These are phyloP conservation scores for Pleurotus giganteus DNA, from an alignment of 768 basidiomycete genomes.

Conservation along the genomic window DNA sequence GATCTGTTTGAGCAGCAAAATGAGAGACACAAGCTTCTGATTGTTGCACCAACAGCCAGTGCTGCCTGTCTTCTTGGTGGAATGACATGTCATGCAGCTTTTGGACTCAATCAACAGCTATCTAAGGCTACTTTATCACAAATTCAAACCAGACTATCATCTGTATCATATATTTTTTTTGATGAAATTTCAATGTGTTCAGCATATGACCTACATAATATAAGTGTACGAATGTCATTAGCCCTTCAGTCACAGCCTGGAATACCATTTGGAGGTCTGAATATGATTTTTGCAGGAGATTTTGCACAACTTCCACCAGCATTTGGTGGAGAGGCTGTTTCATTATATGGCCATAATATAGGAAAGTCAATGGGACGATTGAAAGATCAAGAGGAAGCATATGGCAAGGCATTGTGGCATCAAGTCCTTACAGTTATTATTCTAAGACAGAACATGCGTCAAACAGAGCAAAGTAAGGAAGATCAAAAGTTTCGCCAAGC, in stretches of 20 bases:
- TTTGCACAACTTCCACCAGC: conserved; percentile 39
- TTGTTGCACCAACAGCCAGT: conserved; percentile 25
- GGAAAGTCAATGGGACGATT: neutral
- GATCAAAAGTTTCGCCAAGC: conserved; percentile 26
- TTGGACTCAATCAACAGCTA: conserved; percentile 1
- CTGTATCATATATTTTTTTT: conserved; percentile 34
- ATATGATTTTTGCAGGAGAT: conserved; percentile 33
- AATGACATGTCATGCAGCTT: conserved; percentile 23
- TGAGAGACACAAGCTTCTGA: conserved; percentile 24
- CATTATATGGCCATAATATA: conserved; percentile 20
- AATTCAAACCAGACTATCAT: conserved; percentile 12
- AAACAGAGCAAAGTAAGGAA: conserved; percentile 18
- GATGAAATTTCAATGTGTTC: conserved; percentile 43
- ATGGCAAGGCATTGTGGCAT: conserved; percentile 30
- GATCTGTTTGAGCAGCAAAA: conserved; percentile 19
- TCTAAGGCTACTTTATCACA: neutral
- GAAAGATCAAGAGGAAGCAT: conserved; percentile 17
- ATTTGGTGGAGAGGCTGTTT: conserved; percentile 7
- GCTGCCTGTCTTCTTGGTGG: conserved; percentile 22
- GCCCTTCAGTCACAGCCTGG: conserved; percentile 13
- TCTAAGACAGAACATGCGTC: conserved; percentile 26
- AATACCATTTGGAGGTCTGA: conserved; percentile 27
- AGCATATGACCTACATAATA: conserved; percentile 27
- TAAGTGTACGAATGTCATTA: conserved; percentile 23
- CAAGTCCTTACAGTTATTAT: conserved; percentile 31